These are phyloP conservation scores for Neurospora intermedia DNA, from an alignment of 495 filamentous ascomycete genomes.

Conservation along the genomic window DNA sequence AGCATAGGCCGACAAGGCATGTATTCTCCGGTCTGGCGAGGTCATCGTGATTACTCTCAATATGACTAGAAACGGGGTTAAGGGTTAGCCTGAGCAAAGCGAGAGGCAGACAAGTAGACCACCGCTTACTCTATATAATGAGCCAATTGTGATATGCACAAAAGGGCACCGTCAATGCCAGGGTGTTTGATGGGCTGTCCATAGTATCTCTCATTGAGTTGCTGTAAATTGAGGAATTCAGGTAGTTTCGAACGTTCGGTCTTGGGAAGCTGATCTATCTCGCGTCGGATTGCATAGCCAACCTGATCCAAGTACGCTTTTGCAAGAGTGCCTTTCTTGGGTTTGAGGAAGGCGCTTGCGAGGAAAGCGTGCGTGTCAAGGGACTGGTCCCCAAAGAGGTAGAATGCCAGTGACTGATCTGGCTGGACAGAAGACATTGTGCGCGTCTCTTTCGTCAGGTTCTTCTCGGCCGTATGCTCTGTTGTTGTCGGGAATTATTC, in stretches of 20 bases:
- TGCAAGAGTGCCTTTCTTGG: slow-evolving; percentile 54
- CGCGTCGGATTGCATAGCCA: slow-evolving; percentile 50
- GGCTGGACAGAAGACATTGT: neutral
- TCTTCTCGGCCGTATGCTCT: neutral
- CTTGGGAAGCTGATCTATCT: slow-evolving; percentile 49
- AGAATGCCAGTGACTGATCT: slow-evolving; percentile 25
- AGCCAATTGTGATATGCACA: slow-evolving; percentile 60
- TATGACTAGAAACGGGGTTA: slow-evolving; percentile 23
- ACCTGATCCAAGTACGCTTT: slow-evolving; percentile 54
- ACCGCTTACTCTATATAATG: slow-evolving; percentile 64
- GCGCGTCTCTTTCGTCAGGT: neutral
- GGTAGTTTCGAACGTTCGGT: slow-evolving; percentile 53
- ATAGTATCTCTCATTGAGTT: slow-evolving; percentile 60
- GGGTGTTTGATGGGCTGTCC: slow-evolving; percentile 46
- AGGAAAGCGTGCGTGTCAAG: slow-evolving; percentile 59
- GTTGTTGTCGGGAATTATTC: neutral
- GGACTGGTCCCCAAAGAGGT: slow-evolving; percentile 73
- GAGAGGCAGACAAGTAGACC: neutral
- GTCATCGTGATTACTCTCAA: slow-evolving; percentile 37
- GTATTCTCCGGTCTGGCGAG: slow-evolving; percentile 32
- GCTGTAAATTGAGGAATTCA: slow-evolving; percentile 55
- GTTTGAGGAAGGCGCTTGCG: slow-evolving; percentile 45
- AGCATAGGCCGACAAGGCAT: slow-evolving; percentile 55
- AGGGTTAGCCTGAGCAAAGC: slow-evolving; percentile 7
- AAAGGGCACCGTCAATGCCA: slow-evolving; percentile 54